These are phyloP conservation scores for Picea abies DNA, from an alignment of 83 land plant genomes.

Conservation along the genomic window DNA sequence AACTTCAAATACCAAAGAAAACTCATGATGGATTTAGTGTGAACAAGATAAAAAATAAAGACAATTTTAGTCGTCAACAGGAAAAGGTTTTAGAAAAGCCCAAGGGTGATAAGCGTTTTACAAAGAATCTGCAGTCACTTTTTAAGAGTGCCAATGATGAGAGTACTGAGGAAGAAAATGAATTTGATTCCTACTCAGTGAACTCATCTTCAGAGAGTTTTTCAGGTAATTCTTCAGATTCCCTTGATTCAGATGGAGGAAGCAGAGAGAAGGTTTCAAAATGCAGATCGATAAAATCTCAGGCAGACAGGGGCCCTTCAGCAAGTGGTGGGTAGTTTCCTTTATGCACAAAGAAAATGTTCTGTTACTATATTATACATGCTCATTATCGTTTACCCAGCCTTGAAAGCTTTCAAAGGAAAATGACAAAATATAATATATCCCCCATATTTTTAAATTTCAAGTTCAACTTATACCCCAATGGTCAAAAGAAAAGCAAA, in stretches of 20 bases:
- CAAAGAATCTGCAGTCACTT: neutral
- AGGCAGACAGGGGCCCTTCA: slow-evolving; percentile 1
- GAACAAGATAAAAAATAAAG: neutral
- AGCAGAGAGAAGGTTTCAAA: neutral
- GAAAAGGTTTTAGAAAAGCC: neutral
- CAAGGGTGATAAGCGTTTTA: neutral
- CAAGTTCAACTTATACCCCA: neutral
- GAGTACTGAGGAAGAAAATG: slow-evolving; percentile 9
- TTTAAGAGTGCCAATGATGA: slow-evolving; percentile 7
- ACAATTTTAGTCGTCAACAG: neutral
- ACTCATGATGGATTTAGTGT: neutral
- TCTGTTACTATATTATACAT: neutral
- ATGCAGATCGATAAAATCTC: neutral
- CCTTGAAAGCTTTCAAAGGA: neutral
- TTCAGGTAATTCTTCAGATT: neutral
- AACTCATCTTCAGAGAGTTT: slow-evolving; percentile 8
- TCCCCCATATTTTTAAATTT: neutral
- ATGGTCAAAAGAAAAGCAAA: neutral
- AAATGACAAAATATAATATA: neutral
- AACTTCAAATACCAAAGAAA: neutral
- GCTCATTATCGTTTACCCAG: neutral
- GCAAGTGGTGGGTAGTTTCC: neutral
- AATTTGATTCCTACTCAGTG: neutral
- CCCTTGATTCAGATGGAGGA: slow-evolving; percentile 2
- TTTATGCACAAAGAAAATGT: neutral